These are phyloP conservation scores for Chlamydomonas eustigma DNA, from an alignment of 139 green algal genomes.

Conservation along the genomic window DNA sequence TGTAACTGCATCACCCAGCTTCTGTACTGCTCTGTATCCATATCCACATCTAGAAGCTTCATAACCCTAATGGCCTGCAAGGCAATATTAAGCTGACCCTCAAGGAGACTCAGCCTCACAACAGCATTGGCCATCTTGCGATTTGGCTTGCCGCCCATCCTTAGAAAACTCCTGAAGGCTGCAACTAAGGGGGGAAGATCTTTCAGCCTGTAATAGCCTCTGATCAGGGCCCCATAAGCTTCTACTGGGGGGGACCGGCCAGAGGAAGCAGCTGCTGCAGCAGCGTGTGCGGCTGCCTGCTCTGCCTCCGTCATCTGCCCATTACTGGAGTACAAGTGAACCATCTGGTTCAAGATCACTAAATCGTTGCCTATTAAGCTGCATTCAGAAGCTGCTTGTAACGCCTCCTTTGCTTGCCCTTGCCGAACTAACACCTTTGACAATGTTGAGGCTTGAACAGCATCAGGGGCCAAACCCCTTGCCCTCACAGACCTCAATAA, in stretches of 20 bases:
- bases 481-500: neutral
- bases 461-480: conserved; percentile 30
- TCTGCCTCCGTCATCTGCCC: conserved; percentile 4
- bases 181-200: neutral
- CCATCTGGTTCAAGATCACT: neutral
- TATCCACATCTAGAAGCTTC: conserved; percentile 4
- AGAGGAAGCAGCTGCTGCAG: neutral
- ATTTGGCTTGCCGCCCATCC: neutral
- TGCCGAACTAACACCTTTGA: neutral
- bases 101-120: neutral
- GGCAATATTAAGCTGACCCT: neutral
- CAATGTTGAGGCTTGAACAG: neutral
- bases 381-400: neutral
- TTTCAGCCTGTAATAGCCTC: neutral
- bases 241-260: neutral
- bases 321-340: neutral
- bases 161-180: conserved; percentile 4
- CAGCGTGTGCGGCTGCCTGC: neutral
- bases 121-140: conserved; percentile 6
- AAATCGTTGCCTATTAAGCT: neutral
- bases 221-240: neutral
- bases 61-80: conserved; percentile 14
- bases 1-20: conserved; percentile 3
- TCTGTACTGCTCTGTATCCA: neutral
- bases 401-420: neutral